phyloP scores from a whole-genome alignment of 345 rosid genomes.

The Pistacia atlantica region DNA sequence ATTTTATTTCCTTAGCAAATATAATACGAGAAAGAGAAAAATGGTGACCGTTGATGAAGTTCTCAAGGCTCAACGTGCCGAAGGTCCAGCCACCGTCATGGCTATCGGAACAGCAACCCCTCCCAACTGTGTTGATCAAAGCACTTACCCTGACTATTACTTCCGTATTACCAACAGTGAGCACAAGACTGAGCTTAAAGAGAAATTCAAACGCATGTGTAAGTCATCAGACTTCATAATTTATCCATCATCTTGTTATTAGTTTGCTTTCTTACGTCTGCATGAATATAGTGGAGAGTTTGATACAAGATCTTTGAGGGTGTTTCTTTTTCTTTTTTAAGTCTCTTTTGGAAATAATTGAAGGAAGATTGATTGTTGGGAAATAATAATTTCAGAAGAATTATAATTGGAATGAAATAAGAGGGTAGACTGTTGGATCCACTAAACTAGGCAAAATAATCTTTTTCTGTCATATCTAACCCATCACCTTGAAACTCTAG shows the following conservation, averaged over 20 bases:
- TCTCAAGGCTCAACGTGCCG: conserved; percentile 38
- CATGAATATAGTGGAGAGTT: too few species aligned
- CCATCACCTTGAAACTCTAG: too few species aligned
- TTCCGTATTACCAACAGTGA: conserved; percentile 60
- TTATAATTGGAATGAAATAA: neutral
- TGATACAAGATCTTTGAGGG: too few species aligned
- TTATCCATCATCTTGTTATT: too few species aligned
- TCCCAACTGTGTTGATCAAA: conserved; percentile 42
- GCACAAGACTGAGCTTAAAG: conserved; percentile 52
- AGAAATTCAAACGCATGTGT: conserved; percentile 68
- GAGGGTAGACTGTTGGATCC: neutral
- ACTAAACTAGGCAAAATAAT: neutral
- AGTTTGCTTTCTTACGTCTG: too few species aligned
- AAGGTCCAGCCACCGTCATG: conserved; percentile 53
- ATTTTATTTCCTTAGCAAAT: too few species aligned
- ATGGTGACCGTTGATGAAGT: conserved; percentile 52
- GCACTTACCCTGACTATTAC: conserved; percentile 49
- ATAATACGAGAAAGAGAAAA: neutral
- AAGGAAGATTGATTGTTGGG: too few species aligned
- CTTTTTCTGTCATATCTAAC: too few species aligned
- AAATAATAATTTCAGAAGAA: too few species aligned
- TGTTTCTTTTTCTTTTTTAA: too few species aligned
- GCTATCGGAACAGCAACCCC: conserved; percentile 64
- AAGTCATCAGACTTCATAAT: conserved; percentile 8
- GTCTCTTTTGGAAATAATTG: too few species aligned